Conservation (phyloP, 805 yeast species). For the Candida methanosorbosa region DNA sequence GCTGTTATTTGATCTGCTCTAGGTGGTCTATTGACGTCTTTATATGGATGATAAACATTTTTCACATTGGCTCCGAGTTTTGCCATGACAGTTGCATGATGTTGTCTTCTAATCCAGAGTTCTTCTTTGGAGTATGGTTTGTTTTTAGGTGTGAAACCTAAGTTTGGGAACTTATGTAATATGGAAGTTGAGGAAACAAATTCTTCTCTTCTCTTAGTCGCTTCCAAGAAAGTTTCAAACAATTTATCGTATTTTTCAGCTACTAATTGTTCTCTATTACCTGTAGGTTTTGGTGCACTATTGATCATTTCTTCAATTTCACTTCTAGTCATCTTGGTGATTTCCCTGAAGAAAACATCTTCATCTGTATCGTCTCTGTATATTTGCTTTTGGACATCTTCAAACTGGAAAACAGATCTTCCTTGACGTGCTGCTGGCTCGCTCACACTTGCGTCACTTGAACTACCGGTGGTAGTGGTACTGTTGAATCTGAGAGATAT, state of each 20-base stretch:
- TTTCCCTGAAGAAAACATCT: neutral
- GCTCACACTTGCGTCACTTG: too few relatives aligned
- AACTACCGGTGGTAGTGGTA: too few relatives aligned
- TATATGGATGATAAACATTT: constrained; percentile 62
- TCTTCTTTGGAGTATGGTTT: constrained; percentile 75
- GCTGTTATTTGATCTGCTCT: constrained; percentile 50
- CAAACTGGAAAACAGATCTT: too few relatives aligned
- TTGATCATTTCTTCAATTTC: constrained; percentile 19
- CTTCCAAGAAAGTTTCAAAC: constrained; percentile 17
- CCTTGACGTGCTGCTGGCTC: too few relatives aligned
- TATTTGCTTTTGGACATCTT: too few relatives aligned
- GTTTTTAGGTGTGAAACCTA: constrained; percentile 49
- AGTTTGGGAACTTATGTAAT: constrained; percentile 60
- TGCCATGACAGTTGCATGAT: constrained; percentile 47
- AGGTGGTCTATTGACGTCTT: constrained; percentile 54
- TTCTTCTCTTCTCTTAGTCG: too few relatives aligned
- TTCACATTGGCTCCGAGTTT: constrained; percentile 56
- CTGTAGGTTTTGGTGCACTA: constrained; percentile 18
- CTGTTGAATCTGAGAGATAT: too few relatives aligned
- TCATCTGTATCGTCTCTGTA: neutral
- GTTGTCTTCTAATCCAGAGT: constrained; percentile 62
- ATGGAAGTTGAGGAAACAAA: too few relatives aligned
- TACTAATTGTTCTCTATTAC: constrained; percentile 19
- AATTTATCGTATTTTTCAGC: constrained; percentile 17
- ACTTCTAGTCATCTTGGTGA: constrained; percentile 8